Evolutionary conservation across 495 filamentous ascomycete genomes (phyloP).

Genomic region (Aspergillus baeticus): DNA sequence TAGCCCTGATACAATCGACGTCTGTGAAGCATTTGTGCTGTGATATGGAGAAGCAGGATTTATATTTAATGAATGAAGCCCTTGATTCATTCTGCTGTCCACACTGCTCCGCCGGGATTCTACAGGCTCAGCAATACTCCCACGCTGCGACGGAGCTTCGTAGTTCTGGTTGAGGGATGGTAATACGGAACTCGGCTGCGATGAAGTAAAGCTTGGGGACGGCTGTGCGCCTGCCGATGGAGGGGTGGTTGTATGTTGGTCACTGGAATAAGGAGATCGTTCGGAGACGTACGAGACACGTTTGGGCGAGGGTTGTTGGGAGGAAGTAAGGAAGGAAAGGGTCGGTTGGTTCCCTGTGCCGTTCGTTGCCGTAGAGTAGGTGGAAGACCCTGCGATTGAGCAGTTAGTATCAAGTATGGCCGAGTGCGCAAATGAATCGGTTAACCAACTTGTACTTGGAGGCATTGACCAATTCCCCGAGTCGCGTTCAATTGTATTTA

Average conservation of each 20-base stretch:
- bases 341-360: conserved; percentile 50
- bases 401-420: conserved; percentile 23
- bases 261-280: conserved; percentile 42
- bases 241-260: conserved; percentile 44
- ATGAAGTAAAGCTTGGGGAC: conserved; percentile 41
- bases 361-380: conserved; percentile 51
- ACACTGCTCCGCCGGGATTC: conserved; percentile 73
- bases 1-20: conserved; percentile 66
- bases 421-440: conserved; percentile 4
- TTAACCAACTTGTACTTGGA: conserved; percentile 47
- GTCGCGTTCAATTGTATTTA: conserved; percentile 50
- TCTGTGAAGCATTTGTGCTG: conserved; percentile 73
- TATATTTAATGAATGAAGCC: conserved; percentile 66
- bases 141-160: conserved; percentile 44
- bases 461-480: conserved; percentile 54
- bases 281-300: conserved; percentile 43
- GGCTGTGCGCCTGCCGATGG: conserved; percentile 46
- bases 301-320: conserved; percentile 53
- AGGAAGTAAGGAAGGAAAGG: conserved; percentile 47
- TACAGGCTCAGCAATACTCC: conserved; percentile 44
- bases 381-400: conserved; percentile 46
- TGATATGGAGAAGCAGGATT: conserved; percentile 67
- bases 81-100: conserved; percentile 73
- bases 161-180: conserved; percentile 54
- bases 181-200: conserved; percentile 41